Base-by-base conservation (phyloP, 176 grass and related monocot genomes). In the Raddia guianensis region DNA sequence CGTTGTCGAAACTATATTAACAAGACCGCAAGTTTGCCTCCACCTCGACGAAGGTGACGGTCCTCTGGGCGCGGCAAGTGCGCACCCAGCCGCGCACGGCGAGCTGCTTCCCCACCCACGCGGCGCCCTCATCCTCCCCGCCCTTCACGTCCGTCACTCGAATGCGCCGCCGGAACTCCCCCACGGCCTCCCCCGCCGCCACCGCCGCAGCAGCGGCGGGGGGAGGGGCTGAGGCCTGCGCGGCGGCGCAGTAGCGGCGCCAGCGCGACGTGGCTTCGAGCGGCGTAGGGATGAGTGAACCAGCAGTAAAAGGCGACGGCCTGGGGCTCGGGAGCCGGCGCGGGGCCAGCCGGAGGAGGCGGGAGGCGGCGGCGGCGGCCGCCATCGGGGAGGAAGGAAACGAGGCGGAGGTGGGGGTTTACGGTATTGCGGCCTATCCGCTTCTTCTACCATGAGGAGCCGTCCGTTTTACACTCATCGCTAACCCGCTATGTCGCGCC, bases 41-140 rank as follows among this genome's bases (percentile, higher is more conserved):
- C 74, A 97, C 95, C 95, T 98, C 95, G 44, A 98, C 89, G 78
- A 98, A 98, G 10, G 96, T 98, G 80, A 98, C 90, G 19, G 88
- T 91, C 81, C 92, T 98, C 81, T 98, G 96, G 47, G 86, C 92
- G 49, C 96, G 90, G 86, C 96, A 98, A 68, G 96, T 98, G 61
- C 96, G 90, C 45, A 95, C 88, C 96, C 92, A 98, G 2, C 96
- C 96, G 74, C 96, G 93, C 66, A 95, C 70, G 53, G 77, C 51
- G 49, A 98, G 87, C 45, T 80, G 67, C 86, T 89, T 89, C 44
- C 92, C 92, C 16, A 98, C 72, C 90, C 90, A 89, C 9, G 77
- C 79, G 37, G 84, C 18, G 21, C 96, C 95, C 74, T 95, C 84
- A 45, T 91, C 90, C 43, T 77, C 78, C 34, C 90, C 90, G 8